Evolutionary conservation across 2,329 filamentous ascomycete genomes (phyloP).

Genomic region (Elsinoe perseae): DNA sequence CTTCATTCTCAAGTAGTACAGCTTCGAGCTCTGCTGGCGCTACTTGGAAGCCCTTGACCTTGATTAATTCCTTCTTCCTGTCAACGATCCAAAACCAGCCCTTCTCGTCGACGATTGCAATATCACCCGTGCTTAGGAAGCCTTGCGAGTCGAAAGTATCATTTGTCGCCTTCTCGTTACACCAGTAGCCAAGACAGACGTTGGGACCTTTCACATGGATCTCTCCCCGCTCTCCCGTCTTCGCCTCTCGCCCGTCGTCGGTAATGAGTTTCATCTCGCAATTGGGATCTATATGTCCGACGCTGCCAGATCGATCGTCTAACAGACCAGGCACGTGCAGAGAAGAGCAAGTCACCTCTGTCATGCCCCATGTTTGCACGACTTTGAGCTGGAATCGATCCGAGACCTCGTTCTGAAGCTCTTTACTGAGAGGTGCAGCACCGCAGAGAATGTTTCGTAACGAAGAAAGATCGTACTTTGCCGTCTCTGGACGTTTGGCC

Average conservation of each 20-base stretch:
- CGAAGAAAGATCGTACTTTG: conserved; percentile 35
- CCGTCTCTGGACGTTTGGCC: conserved; percentile 36
- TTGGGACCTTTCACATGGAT: conserved; percentile 34
- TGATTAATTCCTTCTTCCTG: conserved; percentile 30
- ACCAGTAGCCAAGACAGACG: conserved; percentile 35
- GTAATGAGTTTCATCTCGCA: conserved; percentile 36
- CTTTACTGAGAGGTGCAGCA: conserved; percentile 33
- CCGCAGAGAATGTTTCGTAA: conserved; percentile 36
- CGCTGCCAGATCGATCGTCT: conserved; percentile 29
- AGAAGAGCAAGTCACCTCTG: conserved; percentile 29
- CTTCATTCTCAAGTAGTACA: conserved; percentile 23
- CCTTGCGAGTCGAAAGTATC: conserved; percentile 23
- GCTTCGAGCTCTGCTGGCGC: conserved; percentile 25
- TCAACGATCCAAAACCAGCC: conserved; percentile 32
- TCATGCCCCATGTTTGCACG: conserved; percentile 34
- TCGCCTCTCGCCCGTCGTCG: conserved; percentile 35
- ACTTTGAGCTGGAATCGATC: conserved; percentile 29
- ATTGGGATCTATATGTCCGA: conserved; percentile 33
- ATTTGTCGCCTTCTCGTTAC: conserved; percentile 32
- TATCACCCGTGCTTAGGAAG: conserved; percentile 26
- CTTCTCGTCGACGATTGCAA: conserved; percentile 27
- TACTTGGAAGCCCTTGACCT: conserved; percentile 29
- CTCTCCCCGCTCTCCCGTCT: conserved; percentile 33
- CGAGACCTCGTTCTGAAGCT: conserved; percentile 35
- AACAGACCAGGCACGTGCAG: conserved; percentile 32